Conservation (phyloP, 176 grass and related monocot species). For the Luzula sylvatica region DNA sequence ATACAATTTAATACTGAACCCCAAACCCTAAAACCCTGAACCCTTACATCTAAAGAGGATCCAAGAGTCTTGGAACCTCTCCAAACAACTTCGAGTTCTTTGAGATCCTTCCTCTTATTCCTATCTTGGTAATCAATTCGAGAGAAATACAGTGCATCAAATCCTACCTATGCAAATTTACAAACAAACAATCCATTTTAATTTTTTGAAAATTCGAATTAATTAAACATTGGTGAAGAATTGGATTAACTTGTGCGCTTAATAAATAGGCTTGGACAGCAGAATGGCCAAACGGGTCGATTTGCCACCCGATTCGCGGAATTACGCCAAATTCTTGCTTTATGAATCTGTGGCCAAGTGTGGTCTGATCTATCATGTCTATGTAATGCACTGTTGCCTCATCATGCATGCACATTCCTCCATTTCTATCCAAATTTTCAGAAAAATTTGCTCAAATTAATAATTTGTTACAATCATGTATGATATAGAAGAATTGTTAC, state of each 20-base stretch:
- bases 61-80: slow-evolving; percentile 72
- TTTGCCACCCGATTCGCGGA: slow-evolving; percentile 90
- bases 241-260: slow-evolving; percentile 72
- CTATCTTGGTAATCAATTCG: slow-evolving; percentile 93
- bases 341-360: slow-evolving; percentile 67
- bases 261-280: slow-evolving; percentile 86
- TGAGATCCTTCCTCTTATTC: slow-evolving; percentile 56
- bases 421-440: slow-evolving; percentile 40
- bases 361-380: slow-evolving; percentile 96
- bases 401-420: slow-evolving; percentile 94
- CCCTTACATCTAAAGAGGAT: slow-evolving; percentile 75
- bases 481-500: slow-evolving; percentile 23
- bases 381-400: slow-evolving; percentile 84
- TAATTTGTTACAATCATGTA: background rate
- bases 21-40: no score
- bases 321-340: slow-evolving; percentile 68
- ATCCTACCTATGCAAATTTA: slow-evolving; percentile 57
- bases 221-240: no score
- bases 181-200: no score
- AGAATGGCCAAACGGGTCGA: slow-evolving; percentile 93
- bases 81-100: slow-evolving; percentile 88
- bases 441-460: background rate
- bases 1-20: background rate
- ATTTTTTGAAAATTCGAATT: background rate
- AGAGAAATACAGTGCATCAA: slow-evolving; percentile 89